These are phyloP conservation scores for Galerina sulciceps DNA, from an alignment of 768 basidiomycete species.

Conservation along the genomic window DNA sequence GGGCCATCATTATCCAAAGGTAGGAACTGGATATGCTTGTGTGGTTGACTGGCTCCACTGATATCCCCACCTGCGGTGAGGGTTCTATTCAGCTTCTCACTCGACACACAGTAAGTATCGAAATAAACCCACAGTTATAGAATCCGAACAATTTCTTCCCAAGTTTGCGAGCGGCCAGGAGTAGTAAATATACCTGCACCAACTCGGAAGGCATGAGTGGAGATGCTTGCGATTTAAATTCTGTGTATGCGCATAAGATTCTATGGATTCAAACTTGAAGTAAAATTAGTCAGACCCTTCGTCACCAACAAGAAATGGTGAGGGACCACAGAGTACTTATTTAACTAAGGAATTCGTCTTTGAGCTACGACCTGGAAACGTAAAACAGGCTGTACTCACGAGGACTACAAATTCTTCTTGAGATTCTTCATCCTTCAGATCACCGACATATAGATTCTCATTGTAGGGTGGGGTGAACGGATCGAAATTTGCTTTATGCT, in stretches of 20 bases:
- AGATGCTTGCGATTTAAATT: constrained; percentile 76
- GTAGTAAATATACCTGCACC: constrained; percentile 73
- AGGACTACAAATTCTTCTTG: constrained; percentile 68
- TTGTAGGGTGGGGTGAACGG: constrained; percentile 91
- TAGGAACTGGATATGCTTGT: constrained; percentile 91
- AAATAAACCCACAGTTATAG: constrained; percentile 75
- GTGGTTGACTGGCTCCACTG: constrained; percentile 88
- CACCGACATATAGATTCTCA: constrained; percentile 74
- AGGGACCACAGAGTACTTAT: constrained; percentile 85
- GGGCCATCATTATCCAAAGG: constrained; percentile 67
- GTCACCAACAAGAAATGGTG: constrained; percentile 88
- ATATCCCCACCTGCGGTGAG: constrained; percentile 61
- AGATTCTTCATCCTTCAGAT: constrained; percentile 65
- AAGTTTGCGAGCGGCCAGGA: constrained; percentile 67
- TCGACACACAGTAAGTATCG: background rate
- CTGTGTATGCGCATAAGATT: constrained; percentile 35
- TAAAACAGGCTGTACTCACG: constrained; percentile 44
- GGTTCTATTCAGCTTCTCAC: background rate
- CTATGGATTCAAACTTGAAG: background rate
- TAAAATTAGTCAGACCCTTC: constrained; percentile 55
- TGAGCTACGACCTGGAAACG: background rate
- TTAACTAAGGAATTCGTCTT: constrained; percentile 54
- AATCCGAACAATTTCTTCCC: constrained; percentile 76
- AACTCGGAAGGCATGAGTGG: constrained; percentile 83
- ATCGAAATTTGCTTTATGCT: constrained; percentile 44